These are phyloP conservation scores for Hymenoscyphus linearis DNA, from an alignment of 2,329 filamentous ascomycete genomes.

Conservation along the genomic window DNA sequence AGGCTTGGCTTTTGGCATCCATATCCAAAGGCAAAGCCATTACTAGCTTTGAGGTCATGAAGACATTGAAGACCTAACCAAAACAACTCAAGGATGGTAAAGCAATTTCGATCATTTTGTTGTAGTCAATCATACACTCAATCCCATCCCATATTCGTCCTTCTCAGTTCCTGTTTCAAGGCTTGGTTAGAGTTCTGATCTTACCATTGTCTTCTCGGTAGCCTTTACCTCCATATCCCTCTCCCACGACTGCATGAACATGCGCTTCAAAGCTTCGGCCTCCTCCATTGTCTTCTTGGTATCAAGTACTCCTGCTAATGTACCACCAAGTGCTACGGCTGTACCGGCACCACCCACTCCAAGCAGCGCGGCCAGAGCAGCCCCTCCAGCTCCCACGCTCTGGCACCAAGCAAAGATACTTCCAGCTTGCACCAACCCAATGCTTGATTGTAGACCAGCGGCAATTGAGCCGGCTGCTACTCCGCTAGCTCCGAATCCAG, in stretches of 20 bases:
- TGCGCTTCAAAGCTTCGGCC: conserved; percentile 12
- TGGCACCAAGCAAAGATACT: conserved; percentile 31
- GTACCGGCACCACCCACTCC: conserved; percentile 16
- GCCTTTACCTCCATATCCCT: conserved; percentile 3
- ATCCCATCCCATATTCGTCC: no score
- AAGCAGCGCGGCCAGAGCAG: conserved; percentile 22
- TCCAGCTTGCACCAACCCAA: conserved; percentile 26
- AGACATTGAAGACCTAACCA: no score
- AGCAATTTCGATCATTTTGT: no score
- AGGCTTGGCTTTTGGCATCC: no score
- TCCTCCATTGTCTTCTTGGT: neutral
- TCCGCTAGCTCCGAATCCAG: conserved; percentile 24
- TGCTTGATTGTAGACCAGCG: conserved; percentile 25
- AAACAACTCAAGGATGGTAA: no score
- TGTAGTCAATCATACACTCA: no score
- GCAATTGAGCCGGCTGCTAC: conserved; percentile 22
- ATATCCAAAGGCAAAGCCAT: no score
- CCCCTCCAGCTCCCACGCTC: conserved; percentile 27
- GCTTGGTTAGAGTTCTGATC: neutral
- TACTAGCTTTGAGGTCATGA: no score
- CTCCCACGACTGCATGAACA: conserved; percentile 16
- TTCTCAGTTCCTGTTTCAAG: no score
- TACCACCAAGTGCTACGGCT: conserved; percentile 12
- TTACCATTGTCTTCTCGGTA: neutral
- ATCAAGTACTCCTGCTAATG: conserved; percentile 13